Evolutionary conservation across 2,329 filamentous ascomycete genomes (phyloP).

Genomic region (Elsinoe batatas): DNA sequence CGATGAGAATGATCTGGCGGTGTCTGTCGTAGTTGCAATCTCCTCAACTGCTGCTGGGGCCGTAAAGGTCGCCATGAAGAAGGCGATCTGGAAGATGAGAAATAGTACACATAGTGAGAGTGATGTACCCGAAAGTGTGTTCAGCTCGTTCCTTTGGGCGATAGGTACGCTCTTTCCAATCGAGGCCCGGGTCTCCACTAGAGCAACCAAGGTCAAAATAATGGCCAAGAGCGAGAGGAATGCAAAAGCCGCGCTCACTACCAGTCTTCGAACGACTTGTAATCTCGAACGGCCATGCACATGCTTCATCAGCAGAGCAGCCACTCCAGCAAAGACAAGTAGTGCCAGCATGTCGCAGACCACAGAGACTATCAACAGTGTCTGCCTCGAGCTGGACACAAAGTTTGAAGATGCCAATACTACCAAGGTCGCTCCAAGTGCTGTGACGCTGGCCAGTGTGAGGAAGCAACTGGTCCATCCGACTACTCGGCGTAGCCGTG

Average conservation of each 20-base stretch:
- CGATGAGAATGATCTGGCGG: background rate
- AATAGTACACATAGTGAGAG: constrained; percentile 22
- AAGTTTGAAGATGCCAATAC: background rate
- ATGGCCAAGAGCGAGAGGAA: constrained; percentile 17
- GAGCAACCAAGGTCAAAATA: constrained; percentile 18
- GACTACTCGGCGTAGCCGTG: background rate
- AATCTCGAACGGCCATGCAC: background rate
- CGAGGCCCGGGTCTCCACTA: constrained; percentile 16
- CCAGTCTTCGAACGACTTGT: constrained; percentile 4
- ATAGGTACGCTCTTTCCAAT: background rate
- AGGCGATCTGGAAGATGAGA: constrained; percentile 19
- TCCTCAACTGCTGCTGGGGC: constrained; percentile 10
- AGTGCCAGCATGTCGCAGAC: constrained; percentile 17
- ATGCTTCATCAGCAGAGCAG: constrained; percentile 1
- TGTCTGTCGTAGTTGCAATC: background rate
- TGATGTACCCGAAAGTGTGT: constrained; percentile 19
- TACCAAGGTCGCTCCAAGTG: background rate
- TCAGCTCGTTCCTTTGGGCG: background rate
- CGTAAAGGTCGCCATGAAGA: constrained; percentile 21
- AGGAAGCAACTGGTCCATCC: constrained; percentile 4
- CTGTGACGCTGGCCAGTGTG: background rate
- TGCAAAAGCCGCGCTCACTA: background rate
- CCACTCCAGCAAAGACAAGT: constrained; percentile 12
- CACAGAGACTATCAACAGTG: constrained; percentile 16
- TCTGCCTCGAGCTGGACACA: background rate